Evolutionary conservation across 495 filamentous ascomycete species (phyloP).

Genomic region (Aspergillus incahuasiensis): DNA sequence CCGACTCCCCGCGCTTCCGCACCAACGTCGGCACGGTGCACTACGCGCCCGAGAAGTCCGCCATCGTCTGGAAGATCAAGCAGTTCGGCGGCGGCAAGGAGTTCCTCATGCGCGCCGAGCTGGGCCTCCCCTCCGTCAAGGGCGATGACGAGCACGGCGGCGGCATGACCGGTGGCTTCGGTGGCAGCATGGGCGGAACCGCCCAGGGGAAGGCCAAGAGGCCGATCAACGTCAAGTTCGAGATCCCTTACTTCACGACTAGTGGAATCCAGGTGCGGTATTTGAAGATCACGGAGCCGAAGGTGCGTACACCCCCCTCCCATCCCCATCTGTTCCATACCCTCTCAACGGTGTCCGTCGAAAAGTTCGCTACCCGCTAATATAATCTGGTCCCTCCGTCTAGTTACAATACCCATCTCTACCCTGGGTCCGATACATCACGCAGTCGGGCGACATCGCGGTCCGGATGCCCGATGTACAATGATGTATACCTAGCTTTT

Average conservation of each 20-base stretch:
- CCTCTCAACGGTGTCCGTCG: too few species aligned
- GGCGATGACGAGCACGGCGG: constrained; percentile 95
- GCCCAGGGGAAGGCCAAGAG: constrained; percentile 79
- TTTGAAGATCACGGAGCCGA: constrained; percentile 98
- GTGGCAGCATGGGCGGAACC: constrained; percentile 83
- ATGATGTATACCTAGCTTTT: constrained; percentile 53
- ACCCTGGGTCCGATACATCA: constrained; percentile 98
- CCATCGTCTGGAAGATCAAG: constrained; percentile 99
- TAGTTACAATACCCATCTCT: constrained; percentile 97
- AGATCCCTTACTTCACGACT: constrained; percentile 99
- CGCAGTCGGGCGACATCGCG: constrained; percentile 91
- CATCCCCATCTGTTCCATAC: background rate
- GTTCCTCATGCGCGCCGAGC: constrained; percentile 98
- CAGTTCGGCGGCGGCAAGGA: constrained; percentile 98
- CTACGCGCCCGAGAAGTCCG: constrained; percentile 94
- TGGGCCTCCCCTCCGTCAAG: constrained; percentile 88
- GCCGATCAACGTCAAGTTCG: constrained; percentile 98
- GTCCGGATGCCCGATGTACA: constrained; percentile 85
- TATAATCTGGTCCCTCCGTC: background rate
- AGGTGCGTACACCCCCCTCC: constrained; percentile 56
- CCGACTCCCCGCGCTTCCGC: constrained; percentile 92
- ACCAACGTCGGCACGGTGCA: constrained; percentile 98
- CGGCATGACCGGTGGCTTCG: constrained; percentile 94
- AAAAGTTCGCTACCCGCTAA: too few species aligned
- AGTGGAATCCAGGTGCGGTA: constrained; percentile 98